Evolutionary conservation across 148 eudicot species (phyloP).

Genomic region (Fagopyrum tataricum): DNA sequence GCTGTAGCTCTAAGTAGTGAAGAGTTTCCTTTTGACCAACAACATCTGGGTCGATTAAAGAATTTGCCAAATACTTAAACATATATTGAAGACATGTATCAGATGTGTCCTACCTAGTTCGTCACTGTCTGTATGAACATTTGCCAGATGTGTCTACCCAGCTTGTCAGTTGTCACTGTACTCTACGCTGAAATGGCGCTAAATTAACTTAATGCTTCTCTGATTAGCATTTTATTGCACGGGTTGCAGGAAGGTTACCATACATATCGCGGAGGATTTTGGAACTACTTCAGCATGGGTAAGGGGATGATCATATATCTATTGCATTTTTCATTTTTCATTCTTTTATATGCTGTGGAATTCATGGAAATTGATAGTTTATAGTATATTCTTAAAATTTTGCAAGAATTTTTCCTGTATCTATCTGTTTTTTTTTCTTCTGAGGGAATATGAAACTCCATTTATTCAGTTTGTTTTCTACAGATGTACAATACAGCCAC

Average conservation of each 20-base stretch:
- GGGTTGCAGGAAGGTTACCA: slow-evolving; percentile 63
- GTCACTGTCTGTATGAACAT: neutral
- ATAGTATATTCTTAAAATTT: neutral
- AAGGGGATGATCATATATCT: slow-evolving; percentile 17
- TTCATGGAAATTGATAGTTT: neutral
- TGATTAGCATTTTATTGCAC: slow-evolving; percentile 16
- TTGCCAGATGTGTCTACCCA: neutral
- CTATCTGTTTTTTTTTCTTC: neutral
- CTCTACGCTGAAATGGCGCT: neutral
- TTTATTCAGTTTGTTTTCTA: neutral
- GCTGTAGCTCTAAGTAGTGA: neutral
- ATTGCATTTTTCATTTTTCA: neutral
- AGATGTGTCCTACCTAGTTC: neutral
- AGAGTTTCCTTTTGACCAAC: slow-evolving; percentile 2
- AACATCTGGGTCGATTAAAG: neutral
- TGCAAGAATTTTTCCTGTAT: neutral
- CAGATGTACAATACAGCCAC: neutral
- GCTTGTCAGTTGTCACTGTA: no score
- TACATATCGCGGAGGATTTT: slow-evolving; percentile 94
- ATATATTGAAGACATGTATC: neutral
- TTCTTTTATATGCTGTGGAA: neutral
- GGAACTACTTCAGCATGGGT: slow-evolving; percentile 99
- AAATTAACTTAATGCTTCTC: neutral
- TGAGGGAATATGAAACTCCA: neutral
- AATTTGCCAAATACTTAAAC: neutral